Evolutionary conservation across 352 stramenopile species (phyloP), one percentile per base, ranked within the genome.

Genomic region (Phytophthora fragariaefolia): DNA sequence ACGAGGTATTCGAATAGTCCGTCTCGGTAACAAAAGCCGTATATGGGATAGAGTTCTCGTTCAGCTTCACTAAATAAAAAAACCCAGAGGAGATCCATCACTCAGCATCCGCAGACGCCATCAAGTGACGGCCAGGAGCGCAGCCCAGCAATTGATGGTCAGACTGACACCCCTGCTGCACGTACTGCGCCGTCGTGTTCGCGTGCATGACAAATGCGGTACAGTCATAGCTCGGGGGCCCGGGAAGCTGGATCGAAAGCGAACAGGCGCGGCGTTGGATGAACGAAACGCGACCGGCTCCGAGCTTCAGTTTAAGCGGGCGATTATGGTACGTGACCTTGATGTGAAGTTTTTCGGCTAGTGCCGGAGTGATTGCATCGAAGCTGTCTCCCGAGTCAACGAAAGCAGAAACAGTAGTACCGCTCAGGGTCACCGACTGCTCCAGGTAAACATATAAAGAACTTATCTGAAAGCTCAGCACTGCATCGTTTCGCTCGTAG

Each of bases 61-160:
- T 6, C 28, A 34, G 28, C n/a, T n/a, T n/a, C n/a, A n/a, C n/a
- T n/a, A n/a, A n/a, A n/a, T n/a, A 34, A 6, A 10, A 34, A 34
- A 13, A 6, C 28, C 2, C 28, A 34, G 28, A 34, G 28, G 28
- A 34, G 28, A 34, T 34, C 28, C 2, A 34, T n/a, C 71, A 82
- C 30, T 80, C 71, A 1, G 58, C 58, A 6, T 66, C 65, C 4
- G 68, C 70, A 1, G 78, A 83, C 2, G 74, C 78, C 26, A 71
- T 32, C 4, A 86, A 52, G 47, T 77, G 73, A 24, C 77, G 75
- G 1, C 72, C 74, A 0, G 77, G 71, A 28, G 77, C 69, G 4
- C 77, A 86, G 9, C 77, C 77, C 45, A 86, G 45, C 23, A 72
- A 54, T 51, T 77, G 66, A 50, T 42, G 63, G 46, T 83, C 73